Evolutionary conservation across 2,329 filamentous ascomycete species (phyloP), one percentile per base, ranked within the genome.

Genomic region (Ophiostoma perfectum): DNA sequence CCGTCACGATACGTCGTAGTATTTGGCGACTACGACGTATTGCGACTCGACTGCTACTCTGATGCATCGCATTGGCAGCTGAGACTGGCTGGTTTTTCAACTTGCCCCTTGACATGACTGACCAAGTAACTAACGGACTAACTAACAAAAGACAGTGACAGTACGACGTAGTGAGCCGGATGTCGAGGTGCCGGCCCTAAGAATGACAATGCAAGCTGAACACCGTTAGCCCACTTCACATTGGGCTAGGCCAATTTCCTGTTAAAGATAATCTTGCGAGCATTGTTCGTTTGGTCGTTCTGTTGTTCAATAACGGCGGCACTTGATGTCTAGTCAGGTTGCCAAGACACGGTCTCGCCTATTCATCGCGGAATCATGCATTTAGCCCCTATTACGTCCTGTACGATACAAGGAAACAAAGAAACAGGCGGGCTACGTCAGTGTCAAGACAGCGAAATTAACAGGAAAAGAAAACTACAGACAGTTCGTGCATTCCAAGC

Each of bases 261-360:
- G 49, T 55, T 55, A 36, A 11, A 55, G 49, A 27, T 55, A 55
- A 55, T 36, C 27, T 55, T 55, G 49, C 49, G 49, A 55, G 49
- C 11, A 6, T 5, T 16, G 14, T 47, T 16, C 5, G 4, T 5
- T 12, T 47, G 14, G 45, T 14, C 2, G 45, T 47, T 12, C 5
- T 47, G 12, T 14, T 16, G 45, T 16, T 27, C 27, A 27, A 27
- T 27, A 27, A 27, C 27, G 27, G 27, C 27, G 27, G 27, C 27
- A 27, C 27, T 27, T 27, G 27, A 2, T 27, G 27, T 27, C 27
- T 27, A 27, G 27, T 27, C 27, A 27, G 27, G 27, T 27, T 27
- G 27, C 27, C 27, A 27, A 27, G 27, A 27, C 27, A 27, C 27
- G 27, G 27, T 27, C 27, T 27, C 27, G 27, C 27, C 27, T n/a